Base-by-base conservation (phyloP, 2,329 filamentous ascomycete genomes). In the Sodiomyces alkalinus region DNA sequence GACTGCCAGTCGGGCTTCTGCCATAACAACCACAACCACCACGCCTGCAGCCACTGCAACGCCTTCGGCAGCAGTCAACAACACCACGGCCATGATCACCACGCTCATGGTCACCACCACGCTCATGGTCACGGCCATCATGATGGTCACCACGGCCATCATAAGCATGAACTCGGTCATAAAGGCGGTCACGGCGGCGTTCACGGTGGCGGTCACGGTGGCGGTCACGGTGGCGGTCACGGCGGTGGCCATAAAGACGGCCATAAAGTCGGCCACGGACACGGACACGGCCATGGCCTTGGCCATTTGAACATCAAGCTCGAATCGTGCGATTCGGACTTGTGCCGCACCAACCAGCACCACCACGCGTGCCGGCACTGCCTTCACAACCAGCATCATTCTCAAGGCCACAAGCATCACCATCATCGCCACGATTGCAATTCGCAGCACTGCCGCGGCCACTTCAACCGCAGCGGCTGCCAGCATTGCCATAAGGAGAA, bases 331-430 rank as follows among this genome's bases (percentile, higher is more conserved):
- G 9, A 18, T 17, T 26, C 23, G 3, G 6, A 32, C 18, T 12
- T 23, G 26, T 12, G 23, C 21, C 26, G n/a, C 19, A 2, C 17
- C 17, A 9, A 28, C 26, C 7, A 30, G 20, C 22, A 14, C 18
- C 3, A 26, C 21, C 2, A 24, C 15, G 6, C 26, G 26, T 3
- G 30, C 33, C 2, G 21, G 24, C 24, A 22, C 27, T 4, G 17
- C 31, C 2, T 23, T 22, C 4, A 29, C 22, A 4, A 27, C n/a
- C n/a, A n/a, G n/a, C n/a, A n/a, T n/a, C n/a, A n/a, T n/a, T n/a
- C n/a, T 19, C 22, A 32, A 12, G 13, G 25, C 10, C 19, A 17
- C 22, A n/a, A 36, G 18, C 33, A 29, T 19, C 23, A 36, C 28
- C 17, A 21, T 14, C 7, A 28, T 14, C 22, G 18, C 19, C n/a